These are phyloP conservation scores for Paracorniculantispora psalliotae DNA, from an alignment of 2,329 filamentous ascomycete genomes.

Conservation along the genomic window DNA sequence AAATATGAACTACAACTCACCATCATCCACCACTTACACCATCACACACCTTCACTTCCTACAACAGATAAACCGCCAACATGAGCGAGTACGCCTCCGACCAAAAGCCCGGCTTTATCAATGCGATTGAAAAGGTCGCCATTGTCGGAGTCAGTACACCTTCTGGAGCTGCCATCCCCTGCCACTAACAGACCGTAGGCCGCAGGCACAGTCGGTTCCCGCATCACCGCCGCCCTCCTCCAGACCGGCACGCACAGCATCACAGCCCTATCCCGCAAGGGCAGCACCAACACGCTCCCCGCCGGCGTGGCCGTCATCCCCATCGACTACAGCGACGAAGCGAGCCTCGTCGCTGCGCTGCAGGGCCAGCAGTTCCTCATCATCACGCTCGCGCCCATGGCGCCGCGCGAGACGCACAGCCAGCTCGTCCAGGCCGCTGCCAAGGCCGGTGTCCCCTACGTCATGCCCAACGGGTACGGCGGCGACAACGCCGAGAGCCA, in stretches of 20 bases:
- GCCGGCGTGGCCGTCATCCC: slow-evolving; percentile 36
- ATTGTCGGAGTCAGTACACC: slow-evolving; percentile 41
- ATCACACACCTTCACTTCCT: not conserved
- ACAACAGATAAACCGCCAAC: not conserved
- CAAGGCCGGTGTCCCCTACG: slow-evolving; percentile 47
- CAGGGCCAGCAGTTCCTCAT: slow-evolving; percentile 51
- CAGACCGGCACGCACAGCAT: slow-evolving; percentile 40
- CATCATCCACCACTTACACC: not conserved
- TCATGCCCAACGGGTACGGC: slow-evolving; percentile 53
- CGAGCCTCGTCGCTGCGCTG: slow-evolving; percentile 44
- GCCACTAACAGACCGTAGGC: slow-evolving; percentile 24
- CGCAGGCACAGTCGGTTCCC: slow-evolving; percentile 31
- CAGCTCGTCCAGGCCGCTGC: slow-evolving; percentile 51
- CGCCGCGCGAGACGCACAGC: slow-evolving; percentile 39
- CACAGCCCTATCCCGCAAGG: slow-evolving; percentile 41
- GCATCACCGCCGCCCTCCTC: slow-evolving; percentile 33
- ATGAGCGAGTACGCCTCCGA: slow-evolving; percentile 26
- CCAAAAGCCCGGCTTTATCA: slow-evolving; percentile 33
- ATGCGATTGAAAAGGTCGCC: slow-evolving; percentile 39
- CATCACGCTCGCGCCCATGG: slow-evolving; percentile 45
- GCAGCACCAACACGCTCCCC: slow-evolving; percentile 39
- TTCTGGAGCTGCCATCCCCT: not conserved
- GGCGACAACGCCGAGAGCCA: slow-evolving; percentile 42
- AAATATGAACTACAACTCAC: not conserved
- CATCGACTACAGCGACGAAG: slow-evolving; percentile 42